Evolutionary conservation across 371 early-diverging fungal species (phyloP).

Genomic region (Smittium culicis): DNA sequence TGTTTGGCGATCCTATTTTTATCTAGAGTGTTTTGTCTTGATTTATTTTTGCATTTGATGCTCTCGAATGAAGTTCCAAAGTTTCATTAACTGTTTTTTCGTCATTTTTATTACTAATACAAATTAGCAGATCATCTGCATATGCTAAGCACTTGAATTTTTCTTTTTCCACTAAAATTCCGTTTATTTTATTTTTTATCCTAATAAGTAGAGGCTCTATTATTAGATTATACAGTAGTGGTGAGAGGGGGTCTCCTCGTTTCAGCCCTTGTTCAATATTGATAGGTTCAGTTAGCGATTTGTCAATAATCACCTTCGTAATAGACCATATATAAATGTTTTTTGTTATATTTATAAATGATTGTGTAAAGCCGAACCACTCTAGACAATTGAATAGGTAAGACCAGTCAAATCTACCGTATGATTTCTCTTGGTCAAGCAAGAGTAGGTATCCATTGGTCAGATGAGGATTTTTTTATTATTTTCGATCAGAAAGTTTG

Average conservation of each 20-base stretch:
- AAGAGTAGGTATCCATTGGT: not conserved
- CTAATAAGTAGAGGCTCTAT: constrained; percentile 9
- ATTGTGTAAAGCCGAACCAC: not conserved
- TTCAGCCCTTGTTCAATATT: constrained; percentile 10
- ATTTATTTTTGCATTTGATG: constrained; percentile 9
- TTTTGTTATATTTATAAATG: not conserved
- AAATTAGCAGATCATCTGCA: constrained; percentile 12
- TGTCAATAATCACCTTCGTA: no score
- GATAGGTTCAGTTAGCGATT: constrained; percentile 3
- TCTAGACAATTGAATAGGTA: constrained; percentile 5
- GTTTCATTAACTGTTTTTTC: not conserved
- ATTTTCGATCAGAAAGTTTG: constrained; percentile 4
- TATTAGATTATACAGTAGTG: constrained; percentile 14
- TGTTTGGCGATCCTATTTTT: no score
- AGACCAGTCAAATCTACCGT: constrained; percentile 6
- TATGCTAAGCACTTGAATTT: constrained; percentile 2
- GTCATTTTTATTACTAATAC: not conserved
- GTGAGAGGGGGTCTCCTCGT: constrained; percentile 16
- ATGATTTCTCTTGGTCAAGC: constrained; percentile 7
- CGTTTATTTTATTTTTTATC: not conserved
- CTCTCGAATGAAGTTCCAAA: constrained; percentile 1
- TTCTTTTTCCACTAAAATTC: not conserved
- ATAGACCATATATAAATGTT: no score
- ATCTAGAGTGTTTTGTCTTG: not conserved
- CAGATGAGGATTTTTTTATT: not conserved